Conservation (phyloP, 345 rosid genomes). For the Jatropha curcas region DNA sequence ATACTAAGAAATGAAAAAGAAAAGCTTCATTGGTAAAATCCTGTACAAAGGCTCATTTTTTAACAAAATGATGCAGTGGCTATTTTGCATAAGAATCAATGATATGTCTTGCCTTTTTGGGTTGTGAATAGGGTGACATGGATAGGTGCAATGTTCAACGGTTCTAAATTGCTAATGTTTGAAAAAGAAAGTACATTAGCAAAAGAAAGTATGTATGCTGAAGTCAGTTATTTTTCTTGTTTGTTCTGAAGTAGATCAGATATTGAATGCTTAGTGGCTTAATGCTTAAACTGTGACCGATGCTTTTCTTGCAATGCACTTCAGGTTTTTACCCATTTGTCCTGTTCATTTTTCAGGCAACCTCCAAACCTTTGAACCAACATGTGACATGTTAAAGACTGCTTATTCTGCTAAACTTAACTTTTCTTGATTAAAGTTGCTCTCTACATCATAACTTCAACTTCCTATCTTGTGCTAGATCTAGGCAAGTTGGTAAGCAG, state of each 20-base stretch:
- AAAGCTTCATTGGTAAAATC: not conserved
- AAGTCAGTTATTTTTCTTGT: not conserved
- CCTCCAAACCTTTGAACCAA: not conserved
- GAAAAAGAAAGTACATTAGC: not conserved
- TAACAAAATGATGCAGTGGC: not conserved
- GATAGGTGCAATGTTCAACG: not conserved
- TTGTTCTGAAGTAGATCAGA: not conserved
- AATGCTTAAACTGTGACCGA: not conserved
- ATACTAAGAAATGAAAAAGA: slow-evolving; percentile 16
- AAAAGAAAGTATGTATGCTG: not conserved
- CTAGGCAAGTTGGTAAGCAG: not conserved
- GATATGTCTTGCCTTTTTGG: not conserved
- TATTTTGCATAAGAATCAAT: not conserved
- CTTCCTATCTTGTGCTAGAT: not conserved
- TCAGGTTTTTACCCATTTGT: not conserved
- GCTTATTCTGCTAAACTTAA: not conserved
- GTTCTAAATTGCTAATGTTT: slow-evolving; percentile 1
- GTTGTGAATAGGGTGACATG: not conserved
- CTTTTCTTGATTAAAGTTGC: not conserved
- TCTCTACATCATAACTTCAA: not conserved
- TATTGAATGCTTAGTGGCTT: not conserved
- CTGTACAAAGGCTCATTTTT: not conserved
- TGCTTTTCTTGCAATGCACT: not conserved
- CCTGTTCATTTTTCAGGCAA: not conserved
- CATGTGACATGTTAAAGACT: not conserved